phyloP scores from a whole-genome alignment of 768 basidiomycete species.

The Mycena amicta region DNA sequence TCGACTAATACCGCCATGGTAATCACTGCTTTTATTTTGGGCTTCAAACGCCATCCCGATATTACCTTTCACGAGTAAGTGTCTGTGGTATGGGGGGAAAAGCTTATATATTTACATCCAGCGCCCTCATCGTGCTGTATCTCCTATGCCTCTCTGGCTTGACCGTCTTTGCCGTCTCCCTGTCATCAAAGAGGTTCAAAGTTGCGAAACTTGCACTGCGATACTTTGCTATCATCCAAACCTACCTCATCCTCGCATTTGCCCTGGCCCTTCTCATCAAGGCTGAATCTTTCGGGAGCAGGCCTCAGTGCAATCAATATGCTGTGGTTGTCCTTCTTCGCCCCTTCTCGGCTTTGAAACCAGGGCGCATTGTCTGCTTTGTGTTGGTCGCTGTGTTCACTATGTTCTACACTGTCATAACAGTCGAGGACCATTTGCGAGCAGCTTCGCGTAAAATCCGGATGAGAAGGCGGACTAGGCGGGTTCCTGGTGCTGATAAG shows the following conservation, averaged over 20 bases:
- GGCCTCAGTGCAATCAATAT: constrained; percentile 17
- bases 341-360: constrained; percentile 19
- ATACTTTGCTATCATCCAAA: constrained; percentile 18
- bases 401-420: background rate
- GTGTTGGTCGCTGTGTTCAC: background rate
- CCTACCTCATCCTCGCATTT: constrained; percentile 19
- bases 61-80: constrained; percentile 22
- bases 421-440: background rate
- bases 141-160: constrained; percentile 19
- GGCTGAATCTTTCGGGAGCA: constrained; percentile 15
- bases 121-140: constrained; percentile 20
- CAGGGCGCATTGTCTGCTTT: constrained; percentile 3
- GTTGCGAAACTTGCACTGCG: background rate
- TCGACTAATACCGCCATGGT: constrained; percentile 20
- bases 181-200: constrained; percentile 9
- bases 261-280: constrained; percentile 13
- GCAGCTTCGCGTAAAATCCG: background rate
- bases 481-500: background rate
- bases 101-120: background rate
- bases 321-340: constrained; percentile 20
- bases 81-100: background rate
- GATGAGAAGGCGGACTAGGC: background rate
- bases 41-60: constrained; percentile 12
- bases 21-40: constrained; percentile 18
- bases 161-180: constrained; percentile 8